phyloP scores from a whole-genome alignment of 345 rosid genomes.

The Rhodomyrtus tomentosa region DNA sequence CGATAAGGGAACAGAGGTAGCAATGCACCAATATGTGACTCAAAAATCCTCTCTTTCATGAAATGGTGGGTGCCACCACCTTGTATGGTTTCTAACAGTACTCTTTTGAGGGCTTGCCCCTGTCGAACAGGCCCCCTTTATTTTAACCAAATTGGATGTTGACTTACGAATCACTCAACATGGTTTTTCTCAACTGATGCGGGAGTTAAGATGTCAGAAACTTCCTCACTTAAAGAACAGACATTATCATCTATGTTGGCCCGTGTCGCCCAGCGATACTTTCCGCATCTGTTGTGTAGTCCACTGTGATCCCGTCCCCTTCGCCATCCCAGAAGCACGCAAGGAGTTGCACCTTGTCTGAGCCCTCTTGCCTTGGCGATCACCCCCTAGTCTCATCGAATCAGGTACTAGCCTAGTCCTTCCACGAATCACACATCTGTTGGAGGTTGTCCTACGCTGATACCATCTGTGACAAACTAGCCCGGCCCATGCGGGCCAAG shows the following conservation, averaged over 20 bases:
- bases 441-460: background rate
- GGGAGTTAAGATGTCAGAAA: background rate
- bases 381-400: background rate
- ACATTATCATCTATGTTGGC: background rate
- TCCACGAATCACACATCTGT: background rate
- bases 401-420: background rate
- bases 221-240: background rate
- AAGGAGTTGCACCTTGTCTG: background rate
- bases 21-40: background rate
- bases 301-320: background rate
- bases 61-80: background rate
- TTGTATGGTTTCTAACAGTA: background rate
- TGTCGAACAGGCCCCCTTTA: background rate
- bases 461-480: background rate
- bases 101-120: background rate
- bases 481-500: background rate
- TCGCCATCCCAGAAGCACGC: background rate
- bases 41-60: background rate
- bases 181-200: background rate
- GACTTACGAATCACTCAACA: background rate
- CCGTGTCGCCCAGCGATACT: background rate
- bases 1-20: background rate
- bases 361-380: background rate
- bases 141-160: background rate
- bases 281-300: background rate